Evolutionary conservation across 2,329 filamentous ascomycete genomes (phyloP).

Genomic region (Paraconiothyrium brasiliense): DNA sequence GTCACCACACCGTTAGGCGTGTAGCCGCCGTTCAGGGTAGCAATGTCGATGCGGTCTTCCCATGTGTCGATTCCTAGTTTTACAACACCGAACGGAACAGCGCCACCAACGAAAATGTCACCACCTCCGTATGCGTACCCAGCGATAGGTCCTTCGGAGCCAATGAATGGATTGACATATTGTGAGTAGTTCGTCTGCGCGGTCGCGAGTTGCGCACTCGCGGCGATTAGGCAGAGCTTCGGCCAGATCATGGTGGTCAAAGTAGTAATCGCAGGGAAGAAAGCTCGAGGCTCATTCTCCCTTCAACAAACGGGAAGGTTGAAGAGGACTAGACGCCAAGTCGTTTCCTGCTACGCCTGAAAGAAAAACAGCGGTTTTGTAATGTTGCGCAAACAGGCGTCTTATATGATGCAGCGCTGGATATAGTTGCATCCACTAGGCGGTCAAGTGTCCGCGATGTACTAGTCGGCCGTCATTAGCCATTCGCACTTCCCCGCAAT

Average conservation of each 20-base stretch:
- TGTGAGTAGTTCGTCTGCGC: slow-evolving; percentile 47
- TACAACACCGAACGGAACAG: slow-evolving; percentile 46
- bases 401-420: slow-evolving; percentile 6
- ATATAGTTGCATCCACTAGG: slow-evolving; percentile 5
- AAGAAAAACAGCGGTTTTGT: neutral
- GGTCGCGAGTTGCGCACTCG: slow-evolving; percentile 1
- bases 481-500: slow-evolving; percentile 8
- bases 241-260: slow-evolving; percentile 3
- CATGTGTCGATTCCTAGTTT: slow-evolving; percentile 49
- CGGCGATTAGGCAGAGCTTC: neutral
- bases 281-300: neutral
- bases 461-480: neutral
- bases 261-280: neutral
- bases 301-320: neutral
- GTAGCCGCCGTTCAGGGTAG: slow-evolving; percentile 47
- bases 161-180: slow-evolving; percentile 62
- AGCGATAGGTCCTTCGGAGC: slow-evolving; percentile 57
- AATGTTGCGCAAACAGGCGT: neutral
- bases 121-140: slow-evolving; percentile 55
- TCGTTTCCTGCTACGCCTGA: neutral
- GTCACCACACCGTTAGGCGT: slow-evolving; percentile 50
- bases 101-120: slow-evolving; percentile 46
- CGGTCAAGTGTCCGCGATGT: slow-evolving; percentile 2
- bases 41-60: slow-evolving; percentile 32
- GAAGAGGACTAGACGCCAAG: neutral